Percentiles rank a stretch among this genome's conserved stretches.
These are phyloP conservation scores for Debaryomyces robertsiae DNA, from an alignment of 1,139 yeast genomes.

Conservation along the genomic window DNA sequence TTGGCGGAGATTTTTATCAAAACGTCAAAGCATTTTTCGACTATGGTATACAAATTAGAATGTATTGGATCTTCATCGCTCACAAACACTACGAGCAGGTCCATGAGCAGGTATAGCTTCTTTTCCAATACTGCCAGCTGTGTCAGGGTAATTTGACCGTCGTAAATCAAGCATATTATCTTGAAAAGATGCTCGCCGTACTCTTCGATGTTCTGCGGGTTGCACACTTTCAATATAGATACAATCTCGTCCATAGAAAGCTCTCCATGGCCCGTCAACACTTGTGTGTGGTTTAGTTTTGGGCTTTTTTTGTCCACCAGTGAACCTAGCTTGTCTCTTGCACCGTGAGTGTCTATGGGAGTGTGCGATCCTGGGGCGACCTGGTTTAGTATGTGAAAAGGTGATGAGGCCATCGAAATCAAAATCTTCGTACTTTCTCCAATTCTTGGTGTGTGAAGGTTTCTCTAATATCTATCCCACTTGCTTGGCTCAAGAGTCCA, in stretches of 20 bases:
- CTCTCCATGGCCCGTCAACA: constrained; percentile 8
- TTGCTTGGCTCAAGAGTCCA: background rate
- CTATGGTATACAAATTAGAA: constrained; percentile 36
- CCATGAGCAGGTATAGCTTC: constrained; percentile 31
- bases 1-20: constrained; percentile 39
- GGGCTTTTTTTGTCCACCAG: background rate
- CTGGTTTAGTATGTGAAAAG: constrained; percentile 3
- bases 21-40: constrained; percentile 44
- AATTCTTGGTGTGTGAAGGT: background rate
- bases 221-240: constrained; percentile 28
- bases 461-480: background rate
- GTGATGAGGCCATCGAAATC: constrained; percentile 1
- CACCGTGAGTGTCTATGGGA: background rate
- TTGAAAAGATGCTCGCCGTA: constrained; percentile 43
- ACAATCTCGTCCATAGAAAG: constrained; percentile 31
- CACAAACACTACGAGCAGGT: constrained; percentile 27
- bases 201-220: constrained; percentile 37
- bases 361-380: background rate
- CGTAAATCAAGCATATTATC: constrained; percentile 31
- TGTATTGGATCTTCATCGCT: constrained; percentile 32
- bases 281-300: constrained; percentile 3
- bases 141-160: constrained; percentile 19
- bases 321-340: background rate
- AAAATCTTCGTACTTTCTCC: background rate
- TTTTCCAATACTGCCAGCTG: constrained; percentile 23